Percentiles rank a stretch among this genome's conserved stretches.
Conservation (phyloP, 2,329 filamentous ascomycete genomes). For the Penicillium decumbens region DNA sequence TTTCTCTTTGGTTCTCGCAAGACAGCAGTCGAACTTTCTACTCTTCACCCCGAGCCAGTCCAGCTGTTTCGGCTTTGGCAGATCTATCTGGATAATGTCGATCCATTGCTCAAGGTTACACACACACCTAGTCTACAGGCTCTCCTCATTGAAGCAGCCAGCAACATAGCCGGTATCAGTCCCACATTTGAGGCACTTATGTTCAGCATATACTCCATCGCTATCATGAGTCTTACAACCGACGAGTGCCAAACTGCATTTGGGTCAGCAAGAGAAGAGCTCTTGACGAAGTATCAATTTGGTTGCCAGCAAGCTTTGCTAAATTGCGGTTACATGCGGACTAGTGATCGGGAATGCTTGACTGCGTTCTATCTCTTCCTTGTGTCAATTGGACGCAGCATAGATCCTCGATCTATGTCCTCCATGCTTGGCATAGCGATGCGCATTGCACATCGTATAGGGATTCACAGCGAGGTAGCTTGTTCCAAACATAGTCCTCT, state of each 20-base stretch:
- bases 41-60: slow-evolving; percentile 18
- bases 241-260: slow-evolving; percentile 50
- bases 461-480: slow-evolving; percentile 60
- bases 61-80: slow-evolving; percentile 53
- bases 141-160: slow-evolving; percentile 60
- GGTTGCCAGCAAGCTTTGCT: slow-evolving; percentile 47
- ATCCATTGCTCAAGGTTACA: slow-evolving; percentile 64
- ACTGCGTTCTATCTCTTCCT: slow-evolving; percentile 53
- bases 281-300: slow-evolving; percentile 43
- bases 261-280: slow-evolving; percentile 34
- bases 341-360: slow-evolving; percentile 44
- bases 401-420: slow-evolving; percentile 56
- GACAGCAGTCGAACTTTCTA: slow-evolving; percentile 6
- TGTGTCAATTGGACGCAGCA: slow-evolving; percentile 54
- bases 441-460: slow-evolving; percentile 64
- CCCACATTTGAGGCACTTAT: slow-evolving; percentile 61
- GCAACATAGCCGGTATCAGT: slow-evolving; percentile 52
- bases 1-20: slow-evolving; percentile 15
- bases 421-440: slow-evolving; percentile 62
- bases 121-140: slow-evolving; percentile 62
- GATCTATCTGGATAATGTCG: slow-evolving; percentile 64
- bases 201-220: slow-evolving; percentile 64
- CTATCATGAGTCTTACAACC: slow-evolving; percentile 53
- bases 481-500: slow-evolving; percentile 46
- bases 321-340: slow-evolving; percentile 42